Conservation (phyloP, 2,329 filamentous ascomycete genomes). For the Basipetospora chlamydospora region DNA sequence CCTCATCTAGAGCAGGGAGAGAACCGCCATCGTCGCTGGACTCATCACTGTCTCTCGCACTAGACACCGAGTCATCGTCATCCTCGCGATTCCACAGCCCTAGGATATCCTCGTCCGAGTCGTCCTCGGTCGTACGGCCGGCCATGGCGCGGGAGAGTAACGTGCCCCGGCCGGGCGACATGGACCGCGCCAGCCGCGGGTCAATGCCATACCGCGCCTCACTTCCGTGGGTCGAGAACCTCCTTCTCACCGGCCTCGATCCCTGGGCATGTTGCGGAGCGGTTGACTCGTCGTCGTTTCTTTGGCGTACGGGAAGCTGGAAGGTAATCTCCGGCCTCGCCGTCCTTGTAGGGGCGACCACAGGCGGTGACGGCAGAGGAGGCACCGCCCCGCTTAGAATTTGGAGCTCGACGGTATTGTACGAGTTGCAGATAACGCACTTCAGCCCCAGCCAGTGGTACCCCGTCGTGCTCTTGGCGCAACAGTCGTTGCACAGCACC, state of each 20-base stretch:
- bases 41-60: slow-evolving; percentile 29
- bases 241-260: slow-evolving; percentile 12
- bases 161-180: slow-evolving; percentile 22
- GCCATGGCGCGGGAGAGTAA: slow-evolving; percentile 12
- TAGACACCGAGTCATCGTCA: slow-evolving; percentile 14
- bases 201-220: slow-evolving; percentile 19
- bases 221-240: slow-evolving; percentile 24
- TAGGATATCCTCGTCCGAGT: slow-evolving; percentile 41
- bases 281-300: not conserved
- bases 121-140: slow-evolving; percentile 19
- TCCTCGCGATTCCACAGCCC: slow-evolving; percentile 31
- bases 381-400: slow-evolving; percentile 32
- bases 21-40: slow-evolving; percentile 26
- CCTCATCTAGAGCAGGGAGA: slow-evolving; percentile 6
- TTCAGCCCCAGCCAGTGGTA: slow-evolving; percentile 95
- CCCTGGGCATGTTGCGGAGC: slow-evolving; percentile 1
- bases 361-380: not conserved
- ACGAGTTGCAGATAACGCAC: slow-evolving; percentile 59
- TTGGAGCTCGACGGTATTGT: slow-evolving; percentile 53
- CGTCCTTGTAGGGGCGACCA: not conserved
- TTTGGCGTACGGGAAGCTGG: not conserved
- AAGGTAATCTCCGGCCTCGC: not conserved
- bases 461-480: slow-evolving; percentile 66
- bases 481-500: slow-evolving; percentile 90
- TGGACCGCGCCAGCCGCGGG: slow-evolving; percentile 29